Conservation (phyloP, 2,329 filamentous ascomycete genomes). For the Diplodia scrobiculata region DNA sequence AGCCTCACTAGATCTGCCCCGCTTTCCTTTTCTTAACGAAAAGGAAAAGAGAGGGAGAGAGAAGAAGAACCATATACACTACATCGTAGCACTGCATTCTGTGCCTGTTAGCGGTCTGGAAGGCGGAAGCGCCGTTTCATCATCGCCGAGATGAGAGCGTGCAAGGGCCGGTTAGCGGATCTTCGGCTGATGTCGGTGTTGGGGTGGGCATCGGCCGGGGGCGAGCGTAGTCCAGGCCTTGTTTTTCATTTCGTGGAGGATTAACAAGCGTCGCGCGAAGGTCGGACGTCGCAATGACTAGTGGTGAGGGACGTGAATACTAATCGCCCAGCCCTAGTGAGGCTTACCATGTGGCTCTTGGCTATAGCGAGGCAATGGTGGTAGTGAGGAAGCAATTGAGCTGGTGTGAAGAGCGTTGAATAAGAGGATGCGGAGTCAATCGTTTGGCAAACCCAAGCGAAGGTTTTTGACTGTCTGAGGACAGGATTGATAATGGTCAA, state of each 20-base stretch:
- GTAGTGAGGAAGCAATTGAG: neutral
- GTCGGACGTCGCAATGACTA: neutral
- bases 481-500: neutral
- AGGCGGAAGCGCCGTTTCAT: neutral
- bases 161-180: neutral
- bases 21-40: neutral
- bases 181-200: neutral
- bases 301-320: neutral
- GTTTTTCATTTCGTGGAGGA: neutral
- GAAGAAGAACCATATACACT: neutral
- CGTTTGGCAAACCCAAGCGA: neutral
- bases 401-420: neutral
- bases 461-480: neutral
- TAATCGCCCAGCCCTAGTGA: neutral
- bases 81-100: neutral
- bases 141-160: neutral
- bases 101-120: neutral
- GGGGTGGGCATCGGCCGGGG: too few relatives aligned
- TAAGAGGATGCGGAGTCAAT: neutral
- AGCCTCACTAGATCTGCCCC: neutral
- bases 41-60: neutral
- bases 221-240: neutral
- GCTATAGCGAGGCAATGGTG: neutral
- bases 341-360: neutral
- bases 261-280: neutral